A percentile compares a stretch with the other conserved stretches of the same genome.
phyloP scores from a whole-genome alignment of 305 asterid genomes.

The Solanum chacoense region DNA sequence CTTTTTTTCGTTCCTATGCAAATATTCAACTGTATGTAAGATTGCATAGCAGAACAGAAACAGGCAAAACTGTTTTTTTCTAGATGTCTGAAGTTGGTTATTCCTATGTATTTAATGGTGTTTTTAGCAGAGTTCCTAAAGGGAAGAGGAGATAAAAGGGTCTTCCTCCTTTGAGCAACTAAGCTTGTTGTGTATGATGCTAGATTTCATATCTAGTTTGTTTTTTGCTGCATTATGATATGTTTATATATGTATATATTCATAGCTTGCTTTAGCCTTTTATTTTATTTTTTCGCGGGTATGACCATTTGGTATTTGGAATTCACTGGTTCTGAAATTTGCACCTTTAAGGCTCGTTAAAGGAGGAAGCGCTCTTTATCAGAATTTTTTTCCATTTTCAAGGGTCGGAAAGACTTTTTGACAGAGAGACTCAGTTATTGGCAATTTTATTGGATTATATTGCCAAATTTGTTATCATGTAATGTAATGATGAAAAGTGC shows the following conservation, averaged over 20 bases:
- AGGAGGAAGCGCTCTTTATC: background rate
- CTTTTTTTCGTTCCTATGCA: conserved; percentile 3
- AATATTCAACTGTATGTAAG: background rate
- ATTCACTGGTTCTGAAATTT: background rate
- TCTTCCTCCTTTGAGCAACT: background rate
- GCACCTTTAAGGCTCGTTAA: background rate
- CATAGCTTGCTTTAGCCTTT: background rate
- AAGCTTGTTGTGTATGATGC: background rate
- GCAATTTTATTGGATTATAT: too few species aligned
- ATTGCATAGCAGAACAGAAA: conserved; percentile 2
- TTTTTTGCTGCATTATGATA: background rate
- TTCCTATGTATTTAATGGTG: background rate
- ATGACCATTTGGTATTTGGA: background rate
- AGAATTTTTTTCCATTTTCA: background rate
- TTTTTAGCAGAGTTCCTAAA: background rate
- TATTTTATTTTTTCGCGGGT: background rate
- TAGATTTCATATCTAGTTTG: background rate
- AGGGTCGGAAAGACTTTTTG: background rate
- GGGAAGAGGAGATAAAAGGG: background rate
- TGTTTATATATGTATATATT: background rate
- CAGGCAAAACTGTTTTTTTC: background rate
- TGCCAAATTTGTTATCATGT: background rate
- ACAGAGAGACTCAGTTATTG: background rate
- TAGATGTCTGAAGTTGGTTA: background rate
- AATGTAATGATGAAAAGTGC: background rate